Conservation (phyloP, 345 rosid genomes). For the Linum usitatissimum region DNA sequence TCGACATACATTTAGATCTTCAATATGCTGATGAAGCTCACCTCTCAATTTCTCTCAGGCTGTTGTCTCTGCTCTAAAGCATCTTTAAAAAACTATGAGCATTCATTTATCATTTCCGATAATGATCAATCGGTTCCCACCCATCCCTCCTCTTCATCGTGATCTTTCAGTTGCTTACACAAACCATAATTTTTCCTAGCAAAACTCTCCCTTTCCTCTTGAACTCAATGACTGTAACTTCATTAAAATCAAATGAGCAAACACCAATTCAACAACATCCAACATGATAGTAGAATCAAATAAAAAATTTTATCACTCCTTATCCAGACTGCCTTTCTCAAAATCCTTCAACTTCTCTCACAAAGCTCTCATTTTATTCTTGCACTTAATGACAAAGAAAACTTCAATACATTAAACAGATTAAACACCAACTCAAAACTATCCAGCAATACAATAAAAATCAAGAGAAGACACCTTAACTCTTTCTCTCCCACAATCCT, state of each 20-base stretch:
- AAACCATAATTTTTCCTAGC: conserved; percentile 33
- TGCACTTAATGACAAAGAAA: not conserved
- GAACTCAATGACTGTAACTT: conserved; percentile 8
- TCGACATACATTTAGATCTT: conserved; percentile 36
- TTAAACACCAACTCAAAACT: not conserved
- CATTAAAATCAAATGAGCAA: conserved; percentile 6
- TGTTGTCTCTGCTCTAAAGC: conserved; percentile 32
- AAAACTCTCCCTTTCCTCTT: conserved; percentile 46
- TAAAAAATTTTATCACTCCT: no score
- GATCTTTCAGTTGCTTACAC: conserved; percentile 30
- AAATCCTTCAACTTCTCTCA: conserved; percentile 20
- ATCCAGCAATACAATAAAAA: not conserved
- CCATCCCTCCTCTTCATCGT: conserved; percentile 11
- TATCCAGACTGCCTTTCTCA: no score
- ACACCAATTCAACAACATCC: not conserved
- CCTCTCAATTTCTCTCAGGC: conserved; percentile 26
- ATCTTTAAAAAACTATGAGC: conserved; percentile 34
- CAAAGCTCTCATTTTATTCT: conserved; percentile 17
- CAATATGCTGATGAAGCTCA: conserved; percentile 48
- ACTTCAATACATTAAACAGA: conserved; percentile 2
- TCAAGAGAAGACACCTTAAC: not conserved
- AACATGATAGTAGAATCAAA: no score
- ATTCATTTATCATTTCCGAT: conserved; percentile 28
- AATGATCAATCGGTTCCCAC: conserved; percentile 8
- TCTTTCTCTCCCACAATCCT: not conserved